These are phyloP conservation scores for Pythium guiyangense DNA, from an alignment of 352 stramenopile genomes.

Conservation along the genomic window DNA sequence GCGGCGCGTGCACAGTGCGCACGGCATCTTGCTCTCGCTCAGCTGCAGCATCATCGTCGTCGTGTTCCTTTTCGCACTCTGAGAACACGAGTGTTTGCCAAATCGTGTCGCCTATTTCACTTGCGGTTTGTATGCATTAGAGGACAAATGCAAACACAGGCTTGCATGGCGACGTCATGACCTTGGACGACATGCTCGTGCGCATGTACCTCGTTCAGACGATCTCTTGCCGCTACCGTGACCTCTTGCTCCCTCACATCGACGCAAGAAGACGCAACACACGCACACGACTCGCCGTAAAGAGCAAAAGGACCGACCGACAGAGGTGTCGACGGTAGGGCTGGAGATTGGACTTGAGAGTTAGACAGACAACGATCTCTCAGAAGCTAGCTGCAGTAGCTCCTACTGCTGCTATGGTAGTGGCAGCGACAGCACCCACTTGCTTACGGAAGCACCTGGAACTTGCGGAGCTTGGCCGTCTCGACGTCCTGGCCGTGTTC, in stretches of 20 bases:
- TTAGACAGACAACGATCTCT: background rate
- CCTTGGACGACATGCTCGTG: too few species aligned
- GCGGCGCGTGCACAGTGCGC: conserved; percentile 46
- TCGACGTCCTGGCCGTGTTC: conserved; percentile 50
- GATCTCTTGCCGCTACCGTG: too few species aligned
- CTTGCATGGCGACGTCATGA: too few species aligned
- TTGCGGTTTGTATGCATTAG: too few species aligned
- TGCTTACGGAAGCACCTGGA: conserved; percentile 21
- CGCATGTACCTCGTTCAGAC: too few species aligned
- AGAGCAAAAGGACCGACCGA: background rate
- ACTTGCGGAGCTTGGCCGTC: conserved; percentile 49
- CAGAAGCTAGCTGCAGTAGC: background rate
- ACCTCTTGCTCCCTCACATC: too few species aligned
- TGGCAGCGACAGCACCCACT: too few species aligned
- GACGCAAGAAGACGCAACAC: too few species aligned
- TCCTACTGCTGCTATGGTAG: too few species aligned
- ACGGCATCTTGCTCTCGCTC: conserved; percentile 32
- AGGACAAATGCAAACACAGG: too few species aligned
- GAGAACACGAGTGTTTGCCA: background rate
- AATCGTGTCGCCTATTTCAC: too few species aligned
- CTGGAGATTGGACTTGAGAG: background rate
- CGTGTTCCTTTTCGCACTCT: background rate
- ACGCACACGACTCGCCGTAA: background rate
- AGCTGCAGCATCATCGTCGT: background rate
- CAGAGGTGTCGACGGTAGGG: background rate